Evolutionary conservation across 2,329 filamentous ascomycete genomes (phyloP).

Genomic region (Fusarium globosum): DNA sequence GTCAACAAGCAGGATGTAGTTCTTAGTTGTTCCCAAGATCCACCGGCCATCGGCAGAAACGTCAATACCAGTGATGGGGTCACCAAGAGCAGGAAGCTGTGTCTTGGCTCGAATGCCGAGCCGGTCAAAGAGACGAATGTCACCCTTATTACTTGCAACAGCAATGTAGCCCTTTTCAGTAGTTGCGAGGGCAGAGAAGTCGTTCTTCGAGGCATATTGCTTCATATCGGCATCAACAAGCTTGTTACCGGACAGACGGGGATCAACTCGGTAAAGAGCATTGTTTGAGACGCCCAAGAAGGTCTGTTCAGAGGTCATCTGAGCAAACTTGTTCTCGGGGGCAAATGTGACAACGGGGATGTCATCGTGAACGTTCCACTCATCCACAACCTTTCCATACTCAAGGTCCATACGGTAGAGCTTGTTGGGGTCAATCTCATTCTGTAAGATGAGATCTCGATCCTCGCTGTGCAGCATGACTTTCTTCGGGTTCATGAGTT

Average conservation of each 20-base stretch:
- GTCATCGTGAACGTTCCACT: constrained; percentile 98
- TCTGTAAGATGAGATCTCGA: constrained; percentile 88
- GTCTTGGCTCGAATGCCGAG: constrained; percentile 98
- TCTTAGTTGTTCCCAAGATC: constrained; percentile 93
- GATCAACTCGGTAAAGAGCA: constrained; percentile 92
- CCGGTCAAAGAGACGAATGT: constrained; percentile 95
- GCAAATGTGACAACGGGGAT: constrained; percentile 93
- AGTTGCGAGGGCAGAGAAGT: constrained; percentile 93
- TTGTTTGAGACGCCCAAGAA: constrained; percentile 95
- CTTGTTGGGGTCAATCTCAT: constrained; percentile 84
- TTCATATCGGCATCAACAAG: constrained; percentile 93
- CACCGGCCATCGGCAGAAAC: constrained; percentile 95
- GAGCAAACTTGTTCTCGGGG: constrained; percentile 96
- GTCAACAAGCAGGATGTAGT: constrained; percentile 94
- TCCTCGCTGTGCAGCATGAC: constrained; percentile 96
- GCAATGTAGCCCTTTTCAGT: constrained; percentile 98
- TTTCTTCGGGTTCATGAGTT: constrained; percentile 92
- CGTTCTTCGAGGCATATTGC: constrained; percentile 96
- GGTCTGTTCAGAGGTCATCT: constrained; percentile 95
- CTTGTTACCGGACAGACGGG: constrained; percentile 89
- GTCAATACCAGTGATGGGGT: constrained; percentile 93
- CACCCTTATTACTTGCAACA: constrained; percentile 96
- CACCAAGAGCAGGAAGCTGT: constrained; percentile 92
- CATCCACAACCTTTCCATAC: constrained; percentile 96
- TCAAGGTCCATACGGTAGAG: constrained; percentile 98